phyloP scores from a whole-genome alignment of 2,329 filamentous ascomycete genomes.

The Arthrobotrys musiformis region DNA sequence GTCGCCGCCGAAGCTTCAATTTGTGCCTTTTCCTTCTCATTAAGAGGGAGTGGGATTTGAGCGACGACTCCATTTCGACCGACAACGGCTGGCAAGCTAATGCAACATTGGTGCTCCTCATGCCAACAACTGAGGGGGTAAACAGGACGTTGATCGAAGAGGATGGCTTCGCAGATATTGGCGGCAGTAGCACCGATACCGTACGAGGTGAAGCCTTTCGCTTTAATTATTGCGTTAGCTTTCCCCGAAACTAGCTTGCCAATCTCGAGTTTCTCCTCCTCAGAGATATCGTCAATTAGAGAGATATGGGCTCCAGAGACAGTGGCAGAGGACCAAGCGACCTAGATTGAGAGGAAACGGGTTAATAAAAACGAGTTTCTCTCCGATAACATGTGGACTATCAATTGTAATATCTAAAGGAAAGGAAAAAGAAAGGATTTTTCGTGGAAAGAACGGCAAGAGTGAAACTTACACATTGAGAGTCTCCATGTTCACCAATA shows the following conservation, averaged over 20 bases:
- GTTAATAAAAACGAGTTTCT: conserved; percentile 11
- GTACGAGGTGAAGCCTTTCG: conserved; percentile 62
- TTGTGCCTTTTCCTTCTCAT: conserved; percentile 46
- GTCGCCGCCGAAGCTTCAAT: conserved; percentile 47
- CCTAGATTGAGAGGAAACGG: conserved; percentile 20
- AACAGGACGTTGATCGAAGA: conserved; percentile 60
- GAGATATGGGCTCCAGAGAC: conserved; percentile 60
- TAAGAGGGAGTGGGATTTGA: conserved; percentile 50
- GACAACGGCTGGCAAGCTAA: conserved; percentile 47
- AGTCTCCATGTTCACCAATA: conserved; percentile 61
- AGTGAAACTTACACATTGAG: conserved; percentile 58
- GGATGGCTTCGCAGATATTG: conserved; percentile 60
- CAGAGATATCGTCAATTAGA: conserved; percentile 56
- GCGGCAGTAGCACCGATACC: conserved; percentile 61
- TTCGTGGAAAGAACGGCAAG: not conserved
- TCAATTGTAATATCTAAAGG: conserved; percentile 10
- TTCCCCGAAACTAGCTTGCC: conserved; percentile 59
- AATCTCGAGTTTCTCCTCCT: conserved; percentile 59
- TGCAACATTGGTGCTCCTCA: conserved; percentile 50
- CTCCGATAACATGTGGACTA: conserved; percentile 12
- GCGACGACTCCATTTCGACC: conserved; percentile 42
- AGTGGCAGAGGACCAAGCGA: conserved; percentile 61
- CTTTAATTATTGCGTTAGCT: conserved; percentile 61
- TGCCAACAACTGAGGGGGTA: conserved; percentile 60
- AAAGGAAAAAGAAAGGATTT: not conserved